Evolutionary conservation across 805 yeast species (phyloP).

Genomic region (Saturnispora hagleri): DNA sequence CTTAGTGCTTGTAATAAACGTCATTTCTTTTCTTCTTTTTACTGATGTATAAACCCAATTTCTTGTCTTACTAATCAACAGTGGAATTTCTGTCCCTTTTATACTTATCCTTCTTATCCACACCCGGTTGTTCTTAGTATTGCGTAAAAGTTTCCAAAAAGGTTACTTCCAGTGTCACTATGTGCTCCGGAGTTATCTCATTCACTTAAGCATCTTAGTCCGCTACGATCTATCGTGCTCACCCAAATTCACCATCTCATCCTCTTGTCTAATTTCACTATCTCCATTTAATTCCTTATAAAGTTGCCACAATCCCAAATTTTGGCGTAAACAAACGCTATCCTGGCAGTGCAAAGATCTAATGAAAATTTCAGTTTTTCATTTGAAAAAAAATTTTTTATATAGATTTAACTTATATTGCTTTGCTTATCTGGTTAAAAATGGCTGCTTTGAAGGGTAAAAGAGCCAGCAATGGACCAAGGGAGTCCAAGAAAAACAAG

Average conservation of each 20-base stretch:
- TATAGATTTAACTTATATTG: not conserved
- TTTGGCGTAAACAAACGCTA: not conserved
- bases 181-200: not conserved
- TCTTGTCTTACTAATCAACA: not conserved
- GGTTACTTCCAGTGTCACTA: not conserved
- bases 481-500: constrained; percentile 5
- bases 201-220: not conserved
- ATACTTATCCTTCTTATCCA: not conserved
- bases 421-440: not conserved
- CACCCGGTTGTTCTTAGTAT: not conserved
- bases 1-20: not conserved
- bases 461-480: not conserved
- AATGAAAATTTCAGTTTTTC: not conserved
- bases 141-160: not conserved
- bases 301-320: not conserved
- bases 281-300: not conserved
- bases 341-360: constrained; percentile 1
- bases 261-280: not conserved
- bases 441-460: constrained; percentile 7
- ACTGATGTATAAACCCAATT: no score
- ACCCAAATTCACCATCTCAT: not conserved
- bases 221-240: not conserved
- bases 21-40: not conserved
- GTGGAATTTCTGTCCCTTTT: not conserved
- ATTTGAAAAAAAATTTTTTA: constrained; percentile 1